Evolutionary conservation across 805 yeast genomes (phyloP), one percentile per base, ranked within the genome.

Genomic region (Ogataea degrootiae): DNA sequence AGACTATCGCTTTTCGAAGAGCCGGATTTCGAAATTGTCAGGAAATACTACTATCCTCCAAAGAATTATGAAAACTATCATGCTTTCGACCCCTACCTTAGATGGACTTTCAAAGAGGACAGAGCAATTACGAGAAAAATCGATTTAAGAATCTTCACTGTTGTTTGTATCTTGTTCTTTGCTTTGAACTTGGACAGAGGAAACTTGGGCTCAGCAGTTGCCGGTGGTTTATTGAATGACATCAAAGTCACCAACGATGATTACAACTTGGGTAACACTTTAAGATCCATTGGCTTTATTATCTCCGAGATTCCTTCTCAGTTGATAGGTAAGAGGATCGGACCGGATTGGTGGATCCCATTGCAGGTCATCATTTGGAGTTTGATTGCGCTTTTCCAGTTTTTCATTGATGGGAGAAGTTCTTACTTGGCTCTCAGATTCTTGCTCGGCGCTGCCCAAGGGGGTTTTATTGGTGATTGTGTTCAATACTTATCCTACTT

Each of bases 341-440:
- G 87, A 15, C 79, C 84, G 5, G 85, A 80, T 54, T 57, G 71
- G 39, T 79, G 81, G 73, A 74, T 80, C 46, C 85, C 85, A 1
- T 60, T 68, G 17, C 83, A 80, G 53, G 71, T 80, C 53, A 55
- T 68, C 7, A 49, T 70, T 2, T 80, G 85, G 85, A 70, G 77
- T 50, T 48, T 73, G 12, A 77, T 79, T 7, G 77, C 82, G 4
- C 61, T 74, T n/a, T 49, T 51, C 34, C 71, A 69, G 50, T 61
- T 59, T 21, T 58, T 60, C 23, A 46, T 69, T 46, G 51, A 45
- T 19, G 59, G 54, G 29, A 62, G 52, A 34, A 48, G 52, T 1
- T 59, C 65, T 1, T 69, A 61, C 45, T 63, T 55, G 34, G 57
- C 57, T n/a, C 56, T 66, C 17, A 53, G 72, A 44, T 66, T 60